A percentile compares a stretch with the other conserved stretches of the same genome.
Conservation (phyloP, 2,329 filamentous ascomycete species). For the Esteya vermicola region DNA sequence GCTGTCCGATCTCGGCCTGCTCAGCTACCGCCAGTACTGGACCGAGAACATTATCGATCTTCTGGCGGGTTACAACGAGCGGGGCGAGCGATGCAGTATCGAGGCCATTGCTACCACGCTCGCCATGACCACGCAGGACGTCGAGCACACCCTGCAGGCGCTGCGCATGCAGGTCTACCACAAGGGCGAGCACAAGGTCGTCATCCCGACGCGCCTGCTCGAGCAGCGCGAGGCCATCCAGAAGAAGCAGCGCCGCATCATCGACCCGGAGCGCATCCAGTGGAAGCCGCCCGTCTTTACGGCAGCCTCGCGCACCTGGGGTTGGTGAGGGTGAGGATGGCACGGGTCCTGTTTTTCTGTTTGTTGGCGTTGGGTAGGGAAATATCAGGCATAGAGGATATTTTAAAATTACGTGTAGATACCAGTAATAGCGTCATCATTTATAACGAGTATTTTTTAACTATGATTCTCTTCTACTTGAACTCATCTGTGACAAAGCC, state of each 20-base stretch:
- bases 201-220: constrained; percentile 73
- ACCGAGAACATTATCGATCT: constrained; percentile 85
- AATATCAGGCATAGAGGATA: not conserved
- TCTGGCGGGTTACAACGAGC: constrained; percentile 57
- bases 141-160: constrained; percentile 86
- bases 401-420: no score
- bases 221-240: constrained; percentile 69
- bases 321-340: constrained; percentile 50
- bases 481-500: not conserved
- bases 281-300: constrained; percentile 97
- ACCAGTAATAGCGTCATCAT: no score
- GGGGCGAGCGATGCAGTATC: constrained; percentile 63
- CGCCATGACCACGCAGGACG: constrained; percentile 95
- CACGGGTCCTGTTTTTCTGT: no score
- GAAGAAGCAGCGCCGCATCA: constrained; percentile 58
- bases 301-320: constrained; percentile 83
- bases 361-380: no score
- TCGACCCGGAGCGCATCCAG: constrained; percentile 66
- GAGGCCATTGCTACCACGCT: constrained; percentile 67
- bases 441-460: no score
- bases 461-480: constrained; percentile 3
- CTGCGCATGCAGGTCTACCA: constrained; percentile 92
- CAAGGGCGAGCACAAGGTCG: constrained; percentile 92
- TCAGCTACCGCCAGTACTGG: constrained; percentile 97
- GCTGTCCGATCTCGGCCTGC: constrained; percentile 77